Conservation (phyloP, 768 basidiomycete genomes). For the Hericium coralloides region DNA sequence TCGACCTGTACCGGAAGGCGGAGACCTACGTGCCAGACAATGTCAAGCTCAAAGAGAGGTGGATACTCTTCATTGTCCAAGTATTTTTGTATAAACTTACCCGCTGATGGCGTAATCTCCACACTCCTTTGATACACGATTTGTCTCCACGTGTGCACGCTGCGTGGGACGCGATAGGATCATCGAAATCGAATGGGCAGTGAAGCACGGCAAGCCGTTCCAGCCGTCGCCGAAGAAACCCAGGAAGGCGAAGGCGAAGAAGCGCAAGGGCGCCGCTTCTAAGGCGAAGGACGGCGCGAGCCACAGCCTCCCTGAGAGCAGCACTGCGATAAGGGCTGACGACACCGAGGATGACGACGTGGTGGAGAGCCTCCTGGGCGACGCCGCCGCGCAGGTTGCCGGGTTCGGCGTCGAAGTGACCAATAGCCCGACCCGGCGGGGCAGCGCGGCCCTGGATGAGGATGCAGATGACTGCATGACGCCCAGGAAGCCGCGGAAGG, state of each 20-base stretch:
- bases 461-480: conserved; percentile 12
- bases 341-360: conserved; percentile 19
- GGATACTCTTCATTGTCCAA: conserved; percentile 61
- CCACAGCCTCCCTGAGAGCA: conserved; percentile 11
- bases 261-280: conserved; percentile 17
- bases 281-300: neutral
- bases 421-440: conserved; percentile 12
- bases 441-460: neutral
- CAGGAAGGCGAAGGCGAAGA: conserved; percentile 33
- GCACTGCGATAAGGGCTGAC: neutral
- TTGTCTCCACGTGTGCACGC: neutral
- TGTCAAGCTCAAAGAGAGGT: conserved; percentile 81
- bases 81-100: conserved; percentile 40
- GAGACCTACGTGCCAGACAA: conserved; percentile 83
- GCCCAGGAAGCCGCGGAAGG: conserved; percentile 31
- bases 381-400: conserved; percentile 9
- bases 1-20: conserved; percentile 77
- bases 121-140: conserved; percentile 6
- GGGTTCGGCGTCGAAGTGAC: conserved; percentile 9
- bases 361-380: conserved; percentile 12
- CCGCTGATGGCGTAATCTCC: conserved; percentile 16
- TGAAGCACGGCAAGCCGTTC: conserved; percentile 52
- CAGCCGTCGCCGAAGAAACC: conserved; percentile 48
- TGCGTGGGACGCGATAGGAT: conserved; percentile 37
- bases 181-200: conserved; percentile 75